Evolutionary conservation across 306 rosid species (phyloP).

Genomic region (Astragalus glycyphyllos): DNA sequence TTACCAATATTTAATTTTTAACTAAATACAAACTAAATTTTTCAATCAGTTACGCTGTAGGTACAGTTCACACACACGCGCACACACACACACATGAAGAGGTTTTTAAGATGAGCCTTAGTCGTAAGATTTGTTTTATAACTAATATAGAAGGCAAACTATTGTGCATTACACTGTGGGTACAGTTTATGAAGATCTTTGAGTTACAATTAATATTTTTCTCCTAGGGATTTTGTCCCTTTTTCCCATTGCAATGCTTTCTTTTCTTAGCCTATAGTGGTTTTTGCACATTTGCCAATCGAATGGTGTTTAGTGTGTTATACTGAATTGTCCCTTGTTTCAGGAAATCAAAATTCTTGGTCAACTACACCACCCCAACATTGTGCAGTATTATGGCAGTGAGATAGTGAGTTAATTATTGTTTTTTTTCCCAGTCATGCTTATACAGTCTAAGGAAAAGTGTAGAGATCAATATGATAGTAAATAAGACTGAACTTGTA

Average conservation of each 20-base stretch:
- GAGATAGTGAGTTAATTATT: slow-evolving; percentile 64
- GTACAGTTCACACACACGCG: slow-evolving; percentile 26
- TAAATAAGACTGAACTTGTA: slow-evolving; percentile 24
- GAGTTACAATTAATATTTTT: slow-evolving; percentile 29
- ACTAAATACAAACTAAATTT: slow-evolving; percentile 1
- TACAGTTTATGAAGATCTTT: slow-evolving; percentile 15
- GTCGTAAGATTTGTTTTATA: slow-evolving; percentile 2
- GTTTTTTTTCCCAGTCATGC: slow-evolving; percentile 28
- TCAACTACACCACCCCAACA: slow-evolving; percentile 79
- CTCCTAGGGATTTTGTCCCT: not conserved
- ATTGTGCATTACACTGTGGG: slow-evolving; percentile 17
- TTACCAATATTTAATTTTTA: not conserved
- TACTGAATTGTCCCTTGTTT: slow-evolving; percentile 44
- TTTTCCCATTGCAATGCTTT: not conserved
- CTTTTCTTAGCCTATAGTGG: not conserved
- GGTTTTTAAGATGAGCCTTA: slow-evolving; percentile 4
- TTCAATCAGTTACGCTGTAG: slow-evolving; percentile 7
- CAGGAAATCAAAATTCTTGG: slow-evolving; percentile 90
- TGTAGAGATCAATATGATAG: slow-evolving; percentile 13
- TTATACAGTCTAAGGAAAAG: slow-evolving; percentile 20
- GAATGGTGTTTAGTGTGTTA: slow-evolving; percentile 29
- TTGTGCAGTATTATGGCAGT: slow-evolving; percentile 90
- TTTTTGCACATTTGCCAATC: slow-evolving; percentile 6
- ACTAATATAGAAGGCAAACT: slow-evolving; percentile 11
- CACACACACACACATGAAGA: slow-evolving; percentile 11